phyloP scores from a whole-genome alignment of 768 basidiomycete species.

The Strobilomyces dryophilus region DNA sequence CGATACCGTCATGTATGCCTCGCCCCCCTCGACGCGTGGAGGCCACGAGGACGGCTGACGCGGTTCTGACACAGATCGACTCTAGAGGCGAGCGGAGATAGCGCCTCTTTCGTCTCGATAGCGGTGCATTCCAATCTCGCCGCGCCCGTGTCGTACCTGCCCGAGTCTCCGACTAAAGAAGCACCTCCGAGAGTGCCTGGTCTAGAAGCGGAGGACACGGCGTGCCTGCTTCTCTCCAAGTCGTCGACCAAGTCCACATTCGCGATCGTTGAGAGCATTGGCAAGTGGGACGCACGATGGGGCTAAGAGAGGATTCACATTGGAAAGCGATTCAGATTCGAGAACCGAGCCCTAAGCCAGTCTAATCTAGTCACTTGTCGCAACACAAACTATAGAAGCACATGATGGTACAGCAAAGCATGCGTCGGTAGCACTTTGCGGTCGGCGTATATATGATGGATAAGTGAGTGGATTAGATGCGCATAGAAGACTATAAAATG shows the following conservation, averaged over 20 bases:
- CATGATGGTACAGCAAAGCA: slow-evolving; percentile 33
- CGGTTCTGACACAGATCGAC: slow-evolving; percentile 3
- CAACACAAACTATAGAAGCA: slow-evolving; percentile 31
- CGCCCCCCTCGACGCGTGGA: background rate
- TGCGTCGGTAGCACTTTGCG: slow-evolving; percentile 19
- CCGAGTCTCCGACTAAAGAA: slow-evolving; percentile 25
- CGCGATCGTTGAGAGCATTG: slow-evolving; percentile 43
- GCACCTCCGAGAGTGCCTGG: slow-evolving; percentile 41
- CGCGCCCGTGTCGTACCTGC: slow-evolving; percentile 49
- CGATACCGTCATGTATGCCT: slow-evolving; percentile 36
- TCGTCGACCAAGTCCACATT: slow-evolving; percentile 27
- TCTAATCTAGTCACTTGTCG: slow-evolving; percentile 32
- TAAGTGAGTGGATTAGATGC: slow-evolving; percentile 35
- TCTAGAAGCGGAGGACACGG: slow-evolving; percentile 51
- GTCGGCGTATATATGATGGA: slow-evolving; percentile 31
- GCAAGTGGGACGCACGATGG: slow-evolving; percentile 40
- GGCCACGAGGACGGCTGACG: background rate
- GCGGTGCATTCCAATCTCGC: slow-evolving; percentile 38
- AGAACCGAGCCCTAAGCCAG: slow-evolving; percentile 6
- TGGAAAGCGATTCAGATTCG: slow-evolving; percentile 36
- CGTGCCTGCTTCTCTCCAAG: slow-evolving; percentile 39
- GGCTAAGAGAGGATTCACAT: slow-evolving; percentile 32
- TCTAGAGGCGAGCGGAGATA: slow-evolving; percentile 3
- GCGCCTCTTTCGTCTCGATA: slow-evolving; percentile 15
- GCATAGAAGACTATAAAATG: slow-evolving; percentile 22